Evolutionary conservation across 2,329 filamentous ascomycete species (phyloP), one percentile per base, ranked within the genome.

Genomic region (Hansfordia pulvinata): DNA sequence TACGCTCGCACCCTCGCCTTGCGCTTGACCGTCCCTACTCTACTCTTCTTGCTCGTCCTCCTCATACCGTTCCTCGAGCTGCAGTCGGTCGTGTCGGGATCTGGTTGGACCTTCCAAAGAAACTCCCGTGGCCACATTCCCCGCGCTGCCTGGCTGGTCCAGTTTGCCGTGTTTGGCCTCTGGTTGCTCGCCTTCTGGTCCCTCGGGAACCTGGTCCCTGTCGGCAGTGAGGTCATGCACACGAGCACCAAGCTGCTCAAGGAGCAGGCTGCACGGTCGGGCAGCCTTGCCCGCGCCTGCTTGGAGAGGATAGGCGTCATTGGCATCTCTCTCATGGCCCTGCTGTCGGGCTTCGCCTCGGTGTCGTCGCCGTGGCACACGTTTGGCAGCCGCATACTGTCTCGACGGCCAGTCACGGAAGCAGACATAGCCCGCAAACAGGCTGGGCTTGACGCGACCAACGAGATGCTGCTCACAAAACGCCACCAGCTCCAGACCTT

Each of bases 331-430:
- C 55, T 90, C 28, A 92, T 93, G 82, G 84, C 83, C 10, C 64
- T 86, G 10, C 59, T 93, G n/a, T 83, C 83, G 6, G 84, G 84
- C 0, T 93, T 92, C 42, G 84, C 84, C 5, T 82, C 82, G n/a
- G 79, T 92, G 18, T 86, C 80, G 14, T 78, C 80, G 2, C 73
- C 85, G 2, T 93, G 84, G 82, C 79, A 92, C 44, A 82, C 72
- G 1, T 83, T 92, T 51, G 68, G 73, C 14, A 71, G 74, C 17
- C 69, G 66, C 20, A n/a, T n/a, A n/a, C 58, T 69, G 23, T 45
- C 53, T 8, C 58, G 56, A 26, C 62, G 67, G 17, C 69, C 69
- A 4, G 69, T 85, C 11, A 76, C 76, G 0, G 82, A 92, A 26
- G 62, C 70, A 8, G 80, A 88, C 37, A 66, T 93, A 25, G 60